A percentile compares a stretch with the other conserved stretches of the same genome.
These are phyloP conservation scores for Pichia ethanolica DNA, from an alignment of 805 yeast species.

Conservation along the genomic window DNA sequence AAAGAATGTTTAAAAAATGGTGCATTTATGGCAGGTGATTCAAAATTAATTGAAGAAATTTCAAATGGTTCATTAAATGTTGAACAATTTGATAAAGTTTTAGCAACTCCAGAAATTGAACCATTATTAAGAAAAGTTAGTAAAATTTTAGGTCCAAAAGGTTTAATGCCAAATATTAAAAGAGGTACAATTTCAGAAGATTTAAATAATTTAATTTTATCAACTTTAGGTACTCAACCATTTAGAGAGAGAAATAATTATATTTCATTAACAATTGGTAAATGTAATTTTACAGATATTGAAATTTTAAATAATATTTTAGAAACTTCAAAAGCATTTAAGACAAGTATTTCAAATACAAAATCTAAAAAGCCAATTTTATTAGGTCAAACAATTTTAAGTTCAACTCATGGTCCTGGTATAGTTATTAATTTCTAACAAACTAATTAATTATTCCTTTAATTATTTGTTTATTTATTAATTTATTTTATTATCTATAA, in stretches of 20 bases:
- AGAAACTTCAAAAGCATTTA: conserved; percentile 58
- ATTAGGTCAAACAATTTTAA: conserved; percentile 60
- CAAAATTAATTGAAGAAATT: conserved; percentile 58
- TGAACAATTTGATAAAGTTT: conserved; percentile 54
- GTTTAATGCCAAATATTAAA: conserved; percentile 80
- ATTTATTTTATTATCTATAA: neutral
- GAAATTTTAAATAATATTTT: conserved; percentile 67
- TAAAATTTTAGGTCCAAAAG: conserved; percentile 79
- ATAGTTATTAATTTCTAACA: conserved; percentile 50
- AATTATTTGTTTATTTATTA: neutral
- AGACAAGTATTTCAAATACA: conserved; percentile 43
- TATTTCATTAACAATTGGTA: conserved; percentile 65
- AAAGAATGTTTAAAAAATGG: conserved; percentile 51
- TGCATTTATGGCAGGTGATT: conserved; percentile 64
- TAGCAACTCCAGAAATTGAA: conserved; percentile 78
- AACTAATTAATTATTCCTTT: neutral
- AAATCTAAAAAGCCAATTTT: conserved; percentile 61
- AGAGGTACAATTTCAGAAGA: conserved; percentile 81
- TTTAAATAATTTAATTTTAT: conserved; percentile 42
- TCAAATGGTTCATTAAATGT: conserved; percentile 39
- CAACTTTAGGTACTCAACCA: conserved; percentile 59
- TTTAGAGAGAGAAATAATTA: conserved; percentile 66
- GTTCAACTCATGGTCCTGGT: conserved; percentile 75
- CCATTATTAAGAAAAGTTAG: conserved; percentile 60
- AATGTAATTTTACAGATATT: conserved; percentile 67